These are phyloP conservation scores for Fusarium sp. DNA, from an alignment of 2,329 filamentous ascomycete genomes.

Conservation along the genomic window DNA sequence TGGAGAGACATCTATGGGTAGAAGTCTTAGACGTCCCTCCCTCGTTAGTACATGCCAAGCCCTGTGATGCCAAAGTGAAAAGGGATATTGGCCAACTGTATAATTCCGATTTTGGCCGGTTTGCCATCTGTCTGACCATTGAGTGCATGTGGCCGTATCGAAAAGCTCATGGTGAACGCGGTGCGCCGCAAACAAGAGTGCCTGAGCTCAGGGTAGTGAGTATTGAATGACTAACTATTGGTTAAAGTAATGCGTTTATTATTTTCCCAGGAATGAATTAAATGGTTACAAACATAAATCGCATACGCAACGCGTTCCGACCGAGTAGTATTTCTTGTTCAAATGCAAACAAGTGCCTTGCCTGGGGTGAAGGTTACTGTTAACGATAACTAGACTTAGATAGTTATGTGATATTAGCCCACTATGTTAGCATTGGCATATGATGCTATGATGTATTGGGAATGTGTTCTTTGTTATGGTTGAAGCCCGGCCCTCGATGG, in stretches of 20 bases:
- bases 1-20: background rate
- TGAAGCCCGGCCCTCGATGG: no score
- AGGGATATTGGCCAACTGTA: background rate
- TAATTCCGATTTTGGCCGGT: background rate
- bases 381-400: background rate
- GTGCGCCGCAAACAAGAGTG: background rate
- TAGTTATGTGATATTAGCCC: background rate
- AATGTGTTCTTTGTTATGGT: no score
- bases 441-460: no score
- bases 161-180: background rate
- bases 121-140: background rate
- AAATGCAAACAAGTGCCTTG: background rate
- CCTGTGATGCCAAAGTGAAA: background rate
- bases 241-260: background rate
- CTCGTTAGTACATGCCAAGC: background rate
- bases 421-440: no score
- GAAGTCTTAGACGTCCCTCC: background rate
- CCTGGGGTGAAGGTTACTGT: background rate
- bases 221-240: background rate
- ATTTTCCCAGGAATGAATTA: background rate
- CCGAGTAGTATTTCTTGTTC: slow-evolving; percentile 37
- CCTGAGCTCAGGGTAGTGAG: background rate
- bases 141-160: background rate
- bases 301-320: slow-evolving; percentile 10
- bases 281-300: background rate